Evolutionary conservation across 2,329 filamentous ascomycete genomes (phyloP), one percentile per base, ranked within the genome.

Genomic region (Colletotrichum kahawae): DNA sequence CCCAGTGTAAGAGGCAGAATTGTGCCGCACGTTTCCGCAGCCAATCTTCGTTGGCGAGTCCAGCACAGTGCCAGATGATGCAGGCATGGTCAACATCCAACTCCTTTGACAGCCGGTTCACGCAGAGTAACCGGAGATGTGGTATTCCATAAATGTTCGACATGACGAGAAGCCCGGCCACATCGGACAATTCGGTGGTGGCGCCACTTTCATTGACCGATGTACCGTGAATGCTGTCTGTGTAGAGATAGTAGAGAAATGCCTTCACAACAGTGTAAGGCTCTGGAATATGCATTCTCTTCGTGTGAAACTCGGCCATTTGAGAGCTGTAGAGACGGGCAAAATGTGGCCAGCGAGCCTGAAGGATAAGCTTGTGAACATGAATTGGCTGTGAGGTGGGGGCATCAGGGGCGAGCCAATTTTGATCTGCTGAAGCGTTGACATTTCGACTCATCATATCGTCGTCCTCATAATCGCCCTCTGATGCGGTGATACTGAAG

Each of bases 131-230:
- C 24, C 96, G 94, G 29, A 99, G 91, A 78, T 97, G 95, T 2
- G 96, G 96, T 87, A 99, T 97, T 82, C 98, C 96, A 86, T 99
- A 99, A 62, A 98, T 95, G 83, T 98, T 98, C 57, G 95, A 95
- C 95, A 99, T 97, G 77, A 99, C 96, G 4, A 99, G 90, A 84
- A 99, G 92, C 10, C 97, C 96, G 0, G 97, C 96, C 16, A 98
- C 95, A 79, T 98, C 96, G 34, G 93, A 92, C 24, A 98, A 91
- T 64, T 93, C 90, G 0, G 91, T 91, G 85, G 97, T 95, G 43
- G 96, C 94, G 74, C 92, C 92, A 62, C 95, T 87, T 62, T 88
- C 86, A n/a, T 86, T 84, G 31, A 88, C 87, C 2, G 84, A 82
- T 7, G 85, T 83, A 56, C 87, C 85, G 78, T 92, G 88, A 78